Base-by-base conservation (phyloP, 805 yeast species). In the Metschnikowia reukaufii region DNA sequence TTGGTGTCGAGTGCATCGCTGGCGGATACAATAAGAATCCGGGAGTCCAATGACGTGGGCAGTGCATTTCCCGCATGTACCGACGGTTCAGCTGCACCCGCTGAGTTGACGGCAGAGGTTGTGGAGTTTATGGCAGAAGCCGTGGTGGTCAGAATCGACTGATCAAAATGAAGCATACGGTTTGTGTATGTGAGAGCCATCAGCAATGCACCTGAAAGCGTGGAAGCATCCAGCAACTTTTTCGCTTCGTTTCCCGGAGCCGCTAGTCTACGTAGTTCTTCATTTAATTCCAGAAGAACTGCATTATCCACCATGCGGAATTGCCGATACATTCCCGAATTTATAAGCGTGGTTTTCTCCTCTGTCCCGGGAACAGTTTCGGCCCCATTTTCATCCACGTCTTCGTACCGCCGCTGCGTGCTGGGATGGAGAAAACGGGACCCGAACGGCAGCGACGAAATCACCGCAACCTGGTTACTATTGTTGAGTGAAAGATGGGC, bases 401-500 rank as follows among this genome's bases (percentile, higher is more conserved):
- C 56, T 33, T 52, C 57, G 39, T 48, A 48, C 13, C 44, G 38
- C 23, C 48, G 45, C 19, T 42, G 47, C 15, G 68, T 64, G 45
- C 63, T 66, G 3, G 98, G 98, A 59, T 83, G 88, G 18, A 92
- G 61, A 54, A 86, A 79, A 53, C 72, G 70, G 0, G 95, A 82
- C 0, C 92, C 88, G 12, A 69, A 66, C 1, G 88, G 78, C 54
- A 88, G 86, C 17, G 88, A 84, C 1, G 88, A 86, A 33, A 91
- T 78, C 13, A 92, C 79, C 2, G 94, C 86, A 8, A 92, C 95
- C 59, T 80, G 80, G 63, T 94, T 94, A 31, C 90, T 81, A 55
- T 86, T 87, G 64, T 88, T 88, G 42, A 88, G 73, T 0, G 98
- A 84, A 39, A 94, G 63, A 64, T 94, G 99, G 1, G 96, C 90